Base-by-base conservation (phyloP, 2,329 filamentous ascomycete genomes). In the Neocucurbitaria cava region DNA sequence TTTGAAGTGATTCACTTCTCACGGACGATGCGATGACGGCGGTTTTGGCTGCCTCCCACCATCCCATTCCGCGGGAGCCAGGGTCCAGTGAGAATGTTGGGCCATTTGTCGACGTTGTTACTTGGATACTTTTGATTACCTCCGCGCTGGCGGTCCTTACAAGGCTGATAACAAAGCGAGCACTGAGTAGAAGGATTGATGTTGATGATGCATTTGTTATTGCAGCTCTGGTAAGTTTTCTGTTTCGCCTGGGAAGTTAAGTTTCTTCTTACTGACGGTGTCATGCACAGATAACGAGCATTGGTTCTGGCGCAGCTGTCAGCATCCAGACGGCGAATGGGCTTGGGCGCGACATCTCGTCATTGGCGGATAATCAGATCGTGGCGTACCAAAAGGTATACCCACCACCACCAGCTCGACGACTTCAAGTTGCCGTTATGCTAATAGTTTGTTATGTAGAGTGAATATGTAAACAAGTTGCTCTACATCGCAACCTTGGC, bases 191-290 rank as follows among this genome's bases (percentile, higher is more conserved):
- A 36, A 66, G 61, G 24, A 60, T 74, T 18, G 69, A 71, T 58
- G 35, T 73, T 46, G 71, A 74, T 44, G 72, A 75, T 65, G 68
- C 59, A n/a, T 72, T 75, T 54, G 68, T 72, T 11, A 47, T 74
- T 49, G 61, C 68, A 13, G 72, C 72, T 51, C 58, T 75, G 59
- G 72, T 75, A 62, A 35, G 63, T 58, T 20, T 18, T 23, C 26
- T 36, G n/a, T 28, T 47, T n/a, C 46, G 40, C 38, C 44, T 21
- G 6, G 26, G 11, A 5, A 39, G 30, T 17, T 3, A 36, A 42
- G 18, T 24, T 39, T 33, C 5, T 43, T 26, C 17, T 39, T 52
- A 49, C 64, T 68, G 36, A 65, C 46, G 36, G 40, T 38, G 26
- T 6, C 7, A 20, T 39, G 38, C 40, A 1, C 23, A 75, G 72